Percentiles rank a stretch among this genome's conserved stretches.
phyloP scores from a whole-genome alignment of 441 rosid species.

The Metrosideros polymorpha region DNA sequence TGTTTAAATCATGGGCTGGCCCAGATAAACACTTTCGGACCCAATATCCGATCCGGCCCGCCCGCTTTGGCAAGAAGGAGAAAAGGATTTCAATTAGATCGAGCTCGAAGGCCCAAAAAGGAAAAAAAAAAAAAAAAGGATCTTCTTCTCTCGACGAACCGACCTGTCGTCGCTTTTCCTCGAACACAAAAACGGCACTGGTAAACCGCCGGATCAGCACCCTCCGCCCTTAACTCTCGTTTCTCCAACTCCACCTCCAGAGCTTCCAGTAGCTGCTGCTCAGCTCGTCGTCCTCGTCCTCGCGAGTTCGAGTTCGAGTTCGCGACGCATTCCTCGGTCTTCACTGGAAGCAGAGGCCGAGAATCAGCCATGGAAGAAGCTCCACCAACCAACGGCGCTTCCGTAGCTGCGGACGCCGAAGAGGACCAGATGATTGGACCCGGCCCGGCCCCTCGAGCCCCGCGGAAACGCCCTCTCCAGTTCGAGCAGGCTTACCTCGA shows the following conservation, averaged over 20 bases:
- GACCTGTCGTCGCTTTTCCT: not conserved
- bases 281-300: not conserved
- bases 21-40: not conserved
- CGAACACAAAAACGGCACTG: not conserved
- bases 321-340: not conserved
- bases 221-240: not conserved
- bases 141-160: not conserved
- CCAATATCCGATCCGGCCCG: not conserved
- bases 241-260: not conserved
- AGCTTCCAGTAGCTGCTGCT: not conserved
- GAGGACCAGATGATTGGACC: slow-evolving; percentile 57
- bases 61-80: not conserved
- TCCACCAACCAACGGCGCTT: slow-evolving; percentile 20
- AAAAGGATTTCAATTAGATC: too few relatives aligned
- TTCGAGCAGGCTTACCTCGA: slow-evolving; percentile 89
- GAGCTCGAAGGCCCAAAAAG: not conserved
- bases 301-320: not conserved
- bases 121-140: not conserved
- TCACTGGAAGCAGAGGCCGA: not conserved
- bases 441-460: slow-evolving; percentile 57
- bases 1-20: not conserved
- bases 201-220: not conserved
- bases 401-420: slow-evolving; percentile 23
- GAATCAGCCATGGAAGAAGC: slow-evolving; percentile 41
- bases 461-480: slow-evolving; percentile 82